Evolutionary conservation across 345 rosid genomes (phyloP).

Genomic region (Sisymbrium irio): DNA sequence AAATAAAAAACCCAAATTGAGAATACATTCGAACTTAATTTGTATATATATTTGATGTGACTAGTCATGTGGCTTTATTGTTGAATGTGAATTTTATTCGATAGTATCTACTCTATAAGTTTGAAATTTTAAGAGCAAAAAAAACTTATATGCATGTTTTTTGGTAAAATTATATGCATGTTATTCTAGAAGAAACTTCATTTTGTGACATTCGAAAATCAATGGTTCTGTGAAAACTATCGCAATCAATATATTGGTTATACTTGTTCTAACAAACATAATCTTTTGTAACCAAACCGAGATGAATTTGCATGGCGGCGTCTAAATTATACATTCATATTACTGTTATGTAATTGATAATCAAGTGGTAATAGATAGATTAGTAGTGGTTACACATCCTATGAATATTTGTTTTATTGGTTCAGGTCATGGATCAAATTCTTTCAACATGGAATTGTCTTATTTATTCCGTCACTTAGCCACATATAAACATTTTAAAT

Average conservation of each 20-base stretch:
- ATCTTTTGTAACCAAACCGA: not conserved
- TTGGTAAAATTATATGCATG: not conserved
- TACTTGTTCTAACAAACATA: not conserved
- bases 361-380: not conserved
- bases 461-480: not conserved
- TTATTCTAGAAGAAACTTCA: not conserved
- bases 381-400: not conserved
- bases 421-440: not conserved
- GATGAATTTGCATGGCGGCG: not conserved
- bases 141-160: not conserved
- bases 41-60: slow-evolving; percentile 3
- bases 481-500: not conserved
- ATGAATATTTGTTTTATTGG: not conserved
- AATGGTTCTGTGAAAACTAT: not conserved
- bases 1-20: no score
- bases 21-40: slow-evolving; percentile 4
- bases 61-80: not conserved
- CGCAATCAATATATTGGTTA: not conserved
- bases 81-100: not conserved
- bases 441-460: not conserved
- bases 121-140: not conserved
- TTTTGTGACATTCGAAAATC: not conserved
- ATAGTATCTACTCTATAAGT: not conserved
- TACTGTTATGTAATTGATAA: not conserved
- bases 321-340: not conserved